Evolutionary conservation across 305 asterid genomes (phyloP), one percentile per base, ranked within the genome.

Genomic region (Fraxinus paxiana): DNA sequence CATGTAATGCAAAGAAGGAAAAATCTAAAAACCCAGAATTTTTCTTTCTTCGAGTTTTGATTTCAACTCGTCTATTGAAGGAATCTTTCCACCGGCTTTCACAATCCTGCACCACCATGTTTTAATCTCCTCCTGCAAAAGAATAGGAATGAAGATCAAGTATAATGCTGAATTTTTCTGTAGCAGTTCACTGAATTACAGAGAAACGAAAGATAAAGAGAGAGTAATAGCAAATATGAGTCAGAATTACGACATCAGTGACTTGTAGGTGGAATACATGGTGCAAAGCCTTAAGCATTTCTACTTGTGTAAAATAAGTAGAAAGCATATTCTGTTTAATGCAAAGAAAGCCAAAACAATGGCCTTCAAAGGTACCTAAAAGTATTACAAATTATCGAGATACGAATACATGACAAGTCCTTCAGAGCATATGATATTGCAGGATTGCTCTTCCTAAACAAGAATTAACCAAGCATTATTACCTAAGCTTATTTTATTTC

Each of bases 91-190:
- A 24, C 97, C 97, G 75, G 75, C 82, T 81, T 86, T 88, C 86
- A 82, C 54, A 13, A 79, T 82, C 85, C 89, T 82, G 84, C 86
- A 65, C 97, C 97, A 93, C 98, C 98, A 95, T 13, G 86, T 90
- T 75, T 80, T 85, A 10, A 95, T 85, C 90, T 95, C 98, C 9
- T 90, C 97, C 98, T 93, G 92, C 61, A 46, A 77, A 10, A 26
- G 54, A 0, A 8, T 18, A 20, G n/a, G 28, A 35, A 17, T 17
- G 72, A 2, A 18, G n/a, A 80, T 74, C 31, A 38, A 13, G 30
- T 26, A 30, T 38, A 24, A 54, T 72, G 77, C 77, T 3, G 20
- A 31, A 61, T 4, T 38, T 37, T 30, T 2, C 7, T 38, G 24
- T 61, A 9, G 38, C 37, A 10, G 30, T 10, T 67, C 37, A 10